Percentiles rank a stretch among this genome's conserved stretches.
phyloP scores from a whole-genome alignment of 169 alveolate species.

The Cryptosporidium viatorum region DNA sequence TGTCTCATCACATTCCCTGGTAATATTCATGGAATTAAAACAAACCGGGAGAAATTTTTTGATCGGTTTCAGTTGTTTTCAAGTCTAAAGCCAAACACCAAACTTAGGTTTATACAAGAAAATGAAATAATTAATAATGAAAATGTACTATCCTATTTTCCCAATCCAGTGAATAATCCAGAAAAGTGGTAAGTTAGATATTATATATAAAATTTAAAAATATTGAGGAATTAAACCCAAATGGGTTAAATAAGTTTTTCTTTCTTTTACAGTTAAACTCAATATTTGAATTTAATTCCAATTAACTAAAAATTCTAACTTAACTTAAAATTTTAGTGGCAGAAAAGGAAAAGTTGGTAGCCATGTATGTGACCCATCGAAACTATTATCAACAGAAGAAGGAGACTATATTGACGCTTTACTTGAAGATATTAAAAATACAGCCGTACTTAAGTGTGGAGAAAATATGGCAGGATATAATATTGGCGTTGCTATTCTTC shows the following conservation, averaged over 20 bases:
- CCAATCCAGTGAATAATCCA: conserved; percentile 49
- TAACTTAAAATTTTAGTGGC: conserved; percentile 38
- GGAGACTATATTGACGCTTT: conserved; percentile 67
- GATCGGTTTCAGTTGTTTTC: conserved; percentile 4
- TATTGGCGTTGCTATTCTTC: conserved; percentile 59
- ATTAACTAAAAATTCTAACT: neutral
- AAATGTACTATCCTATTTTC: conserved; percentile 54
- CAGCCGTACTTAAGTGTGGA: conserved; percentile 39
- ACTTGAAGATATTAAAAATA: conserved; percentile 30
- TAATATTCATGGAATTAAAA: neutral
- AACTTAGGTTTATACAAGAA: conserved; percentile 2
- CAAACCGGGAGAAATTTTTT: neutral
- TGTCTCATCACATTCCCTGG: neutral
- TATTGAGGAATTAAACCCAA: neutral
- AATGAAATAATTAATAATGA: conserved; percentile 31
- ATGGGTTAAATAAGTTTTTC: neutral
- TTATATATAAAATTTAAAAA: neutral
- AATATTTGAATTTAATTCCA: neutral
- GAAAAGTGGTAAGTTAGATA: conserved; percentile 61
- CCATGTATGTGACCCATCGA: conserved; percentile 49
- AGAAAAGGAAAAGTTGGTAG: conserved; percentile 37
- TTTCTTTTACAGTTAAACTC: neutral
- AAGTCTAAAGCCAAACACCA: conserved; percentile 9
- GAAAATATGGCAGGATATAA: conserved; percentile 29
- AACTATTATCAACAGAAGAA: conserved; percentile 39